phyloP scores from a whole-genome alignment of 176 grass and related monocot species.

The Otatea glauca region DNA sequence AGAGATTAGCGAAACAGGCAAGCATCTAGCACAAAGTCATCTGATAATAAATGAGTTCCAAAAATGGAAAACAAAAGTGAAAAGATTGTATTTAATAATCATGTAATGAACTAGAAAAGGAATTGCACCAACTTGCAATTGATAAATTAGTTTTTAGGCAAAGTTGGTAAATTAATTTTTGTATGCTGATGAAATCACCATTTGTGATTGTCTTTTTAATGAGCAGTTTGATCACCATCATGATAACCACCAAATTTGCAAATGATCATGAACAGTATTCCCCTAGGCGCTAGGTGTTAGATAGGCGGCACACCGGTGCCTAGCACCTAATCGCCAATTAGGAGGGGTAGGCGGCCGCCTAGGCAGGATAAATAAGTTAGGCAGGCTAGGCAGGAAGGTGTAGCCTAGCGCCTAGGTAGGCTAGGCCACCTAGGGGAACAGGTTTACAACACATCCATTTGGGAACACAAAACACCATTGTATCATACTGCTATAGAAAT shows the following conservation, averaged over 20 bases:
- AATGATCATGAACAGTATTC: not conserved
- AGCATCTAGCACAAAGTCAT: constrained; percentile 1
- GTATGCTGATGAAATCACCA: not conserved
- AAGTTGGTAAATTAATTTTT: constrained; percentile 8
- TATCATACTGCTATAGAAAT: constrained; percentile 25
- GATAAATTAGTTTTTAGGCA: not conserved
- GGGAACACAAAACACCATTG: constrained; percentile 22
- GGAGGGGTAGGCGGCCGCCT: too few species aligned
- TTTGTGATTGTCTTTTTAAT: not conserved
- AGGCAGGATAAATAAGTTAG: too few species aligned
- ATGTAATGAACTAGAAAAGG: not conserved
- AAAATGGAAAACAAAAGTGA: constrained; percentile 3
- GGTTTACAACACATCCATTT: not conserved
- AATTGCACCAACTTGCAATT: not conserved
- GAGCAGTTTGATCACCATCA: not conserved
- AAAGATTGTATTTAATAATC: not conserved
- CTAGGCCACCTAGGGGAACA: too few species aligned
- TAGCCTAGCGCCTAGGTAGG: too few species aligned
- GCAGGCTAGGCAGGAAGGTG: too few species aligned
- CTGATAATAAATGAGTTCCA: not conserved
- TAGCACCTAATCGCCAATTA: too few species aligned
- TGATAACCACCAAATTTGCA: not conserved
- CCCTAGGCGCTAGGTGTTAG: too few species aligned
- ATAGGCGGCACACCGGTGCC: too few species aligned
- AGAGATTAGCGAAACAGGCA: not conserved